phyloP scores from a whole-genome alignment of 2,329 filamentous ascomycete genomes.

The Fusarium phyllophilum region DNA sequence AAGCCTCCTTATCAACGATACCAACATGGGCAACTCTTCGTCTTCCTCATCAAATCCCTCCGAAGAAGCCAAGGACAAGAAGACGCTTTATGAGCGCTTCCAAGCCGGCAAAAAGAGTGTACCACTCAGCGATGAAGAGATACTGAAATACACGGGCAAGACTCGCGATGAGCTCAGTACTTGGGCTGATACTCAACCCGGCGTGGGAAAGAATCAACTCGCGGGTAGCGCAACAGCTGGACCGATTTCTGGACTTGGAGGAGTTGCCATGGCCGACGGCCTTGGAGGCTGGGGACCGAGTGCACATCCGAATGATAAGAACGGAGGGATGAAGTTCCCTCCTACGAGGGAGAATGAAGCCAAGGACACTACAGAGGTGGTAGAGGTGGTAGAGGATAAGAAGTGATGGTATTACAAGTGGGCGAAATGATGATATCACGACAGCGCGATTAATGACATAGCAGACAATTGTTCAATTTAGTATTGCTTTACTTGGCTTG shows the following conservation, averaged over 20 bases:
- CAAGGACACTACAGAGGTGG: not conserved
- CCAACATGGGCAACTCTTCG: slow-evolving; percentile 22
- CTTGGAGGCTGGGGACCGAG: slow-evolving; percentile 50
- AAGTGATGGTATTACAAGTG: not conserved
- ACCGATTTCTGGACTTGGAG: slow-evolving; percentile 44
- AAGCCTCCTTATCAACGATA: not conserved
- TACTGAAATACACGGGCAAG: slow-evolving; percentile 56
- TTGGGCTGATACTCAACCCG: slow-evolving; percentile 53
- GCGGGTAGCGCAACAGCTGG: slow-evolving; percentile 50
- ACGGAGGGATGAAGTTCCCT: slow-evolving; percentile 51
- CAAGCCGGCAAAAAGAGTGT: slow-evolving; percentile 47
- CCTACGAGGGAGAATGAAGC: slow-evolving; percentile 25
- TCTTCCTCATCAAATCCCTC: slow-evolving; percentile 7
- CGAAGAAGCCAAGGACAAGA: slow-evolving; percentile 39
- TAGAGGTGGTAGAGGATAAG: not conserved
- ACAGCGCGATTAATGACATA: not conserved
- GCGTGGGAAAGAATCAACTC: slow-evolving; percentile 54
- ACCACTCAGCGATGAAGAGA: slow-evolving; percentile 52
- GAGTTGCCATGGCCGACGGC: slow-evolving; percentile 44
- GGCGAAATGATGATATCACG: not conserved
- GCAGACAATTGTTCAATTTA: not conserved
- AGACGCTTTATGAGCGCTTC: slow-evolving; percentile 46
- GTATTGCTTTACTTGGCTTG: not conserved
- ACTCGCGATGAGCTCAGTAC: slow-evolving; percentile 47
- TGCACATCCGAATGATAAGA: slow-evolving; percentile 40